Evolutionary conservation across 306 rosid species (phyloP).

Genomic region (Cicer arietinum): DNA sequence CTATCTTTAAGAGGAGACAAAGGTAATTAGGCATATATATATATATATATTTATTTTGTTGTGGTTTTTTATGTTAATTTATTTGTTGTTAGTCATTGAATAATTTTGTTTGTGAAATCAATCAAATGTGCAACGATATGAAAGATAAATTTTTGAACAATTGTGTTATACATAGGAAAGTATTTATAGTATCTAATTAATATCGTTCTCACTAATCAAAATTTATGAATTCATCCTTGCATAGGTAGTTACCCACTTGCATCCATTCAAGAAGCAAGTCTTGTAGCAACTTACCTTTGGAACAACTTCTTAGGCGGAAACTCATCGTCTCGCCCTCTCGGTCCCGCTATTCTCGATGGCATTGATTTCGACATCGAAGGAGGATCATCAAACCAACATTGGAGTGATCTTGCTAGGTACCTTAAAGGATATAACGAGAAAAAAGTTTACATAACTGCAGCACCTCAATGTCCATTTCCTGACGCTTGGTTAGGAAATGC

Average conservation of each 20-base stretch:
- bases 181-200: too few species aligned
- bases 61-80: too few species aligned
- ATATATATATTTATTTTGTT: too few species aligned
- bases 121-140: too few species aligned
- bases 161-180: too few species aligned
- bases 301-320: constrained; percentile 20
- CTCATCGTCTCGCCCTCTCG: constrained; percentile 2
- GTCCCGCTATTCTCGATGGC: constrained; percentile 20
- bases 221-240: too few species aligned
- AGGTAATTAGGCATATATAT: not conserved
- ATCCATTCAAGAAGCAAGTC: constrained; percentile 5
- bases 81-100: too few species aligned
- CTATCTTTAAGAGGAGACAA: constrained; percentile 26
- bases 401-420: constrained; percentile 40
- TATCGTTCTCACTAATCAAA: too few species aligned
- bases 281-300: constrained; percentile 12
- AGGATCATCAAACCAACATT: constrained; percentile 38
- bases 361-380: constrained; percentile 26
- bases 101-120: too few species aligned
- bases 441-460: constrained; percentile 10
- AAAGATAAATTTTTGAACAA: too few species aligned
- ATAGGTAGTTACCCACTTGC: constrained; percentile 22
- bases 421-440: constrained; percentile 32
- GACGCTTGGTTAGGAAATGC: constrained; percentile 31
- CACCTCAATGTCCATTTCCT: constrained; percentile 34